These are phyloP conservation scores for Ochromonadaceae sp. DNA, from an alignment of 352 stramenopile species.

Conservation along the genomic window DNA sequence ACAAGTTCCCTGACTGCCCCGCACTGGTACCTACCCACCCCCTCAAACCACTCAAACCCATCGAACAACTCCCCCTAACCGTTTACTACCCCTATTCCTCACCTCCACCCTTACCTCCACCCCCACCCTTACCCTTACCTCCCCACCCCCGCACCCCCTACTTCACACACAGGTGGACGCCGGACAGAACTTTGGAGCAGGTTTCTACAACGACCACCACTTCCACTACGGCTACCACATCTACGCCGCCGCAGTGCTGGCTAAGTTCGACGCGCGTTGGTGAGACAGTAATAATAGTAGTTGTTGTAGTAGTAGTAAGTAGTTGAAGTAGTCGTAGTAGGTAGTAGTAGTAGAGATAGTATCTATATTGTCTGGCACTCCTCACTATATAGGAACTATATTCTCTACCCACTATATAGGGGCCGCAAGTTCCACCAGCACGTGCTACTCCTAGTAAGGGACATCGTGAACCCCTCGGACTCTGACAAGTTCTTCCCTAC, in stretches of 20 bases:
- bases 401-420: conserved; percentile 35
- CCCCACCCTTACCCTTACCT: too few relatives aligned
- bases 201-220: conserved; percentile 62
- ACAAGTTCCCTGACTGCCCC: conserved; percentile 41
- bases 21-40: too few relatives aligned
- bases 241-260: conserved; percentile 45
- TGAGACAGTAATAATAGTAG: background rate
- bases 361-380: too few relatives aligned
- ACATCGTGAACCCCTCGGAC: conserved; percentile 52
- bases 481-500: conserved; percentile 46
- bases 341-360: too few relatives aligned
- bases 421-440: conserved; percentile 41
- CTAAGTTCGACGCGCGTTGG: conserved; percentile 36
- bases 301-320: background rate
- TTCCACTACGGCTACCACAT: conserved; percentile 64
- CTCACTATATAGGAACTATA: too few relatives aligned
- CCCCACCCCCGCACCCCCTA: too few relatives aligned
- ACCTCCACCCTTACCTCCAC: too few relatives aligned
- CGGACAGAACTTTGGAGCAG: conserved; percentile 53
- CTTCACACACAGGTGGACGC: too few relatives aligned
- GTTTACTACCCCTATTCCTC: too few relatives aligned
- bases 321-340: background rate
- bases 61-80: too few relatives aligned
- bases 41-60: too few relatives aligned
- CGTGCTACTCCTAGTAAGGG: conserved; percentile 44